Percentiles rank a stretch among this genome's conserved stretches.
Conservation (phyloP, 2,329 filamentous ascomycete genomes). For the Fonsecaea pedrosoi region DNA sequence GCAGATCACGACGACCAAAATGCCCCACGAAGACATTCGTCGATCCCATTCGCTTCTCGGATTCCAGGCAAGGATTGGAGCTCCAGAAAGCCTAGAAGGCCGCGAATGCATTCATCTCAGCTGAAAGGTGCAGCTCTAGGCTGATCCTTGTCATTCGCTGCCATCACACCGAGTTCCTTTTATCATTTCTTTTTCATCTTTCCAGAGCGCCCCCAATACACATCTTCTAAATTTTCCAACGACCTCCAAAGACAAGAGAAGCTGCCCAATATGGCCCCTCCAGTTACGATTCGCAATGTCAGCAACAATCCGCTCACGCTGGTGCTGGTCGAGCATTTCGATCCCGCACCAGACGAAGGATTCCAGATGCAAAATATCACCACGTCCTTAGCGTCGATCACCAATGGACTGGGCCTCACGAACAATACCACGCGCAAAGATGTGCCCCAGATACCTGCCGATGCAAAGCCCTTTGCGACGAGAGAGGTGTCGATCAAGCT, state of each 20-base stretch:
- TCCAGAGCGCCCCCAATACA: constrained; percentile 1
- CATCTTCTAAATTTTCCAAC: constrained; percentile 9
- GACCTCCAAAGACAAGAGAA: constrained; percentile 4
- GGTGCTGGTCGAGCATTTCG: constrained; percentile 75
- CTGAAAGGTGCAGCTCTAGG: constrained; percentile 17
- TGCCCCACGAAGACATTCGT: constrained; percentile 6
- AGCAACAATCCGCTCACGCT: constrained; percentile 76
- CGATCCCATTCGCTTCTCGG: constrained; percentile 6
- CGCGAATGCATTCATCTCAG: constrained; percentile 1
- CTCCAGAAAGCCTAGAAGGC: background rate
- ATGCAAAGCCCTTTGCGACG: constrained; percentile 66
- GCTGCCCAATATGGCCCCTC: constrained; percentile 47
- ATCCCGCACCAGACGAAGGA: constrained; percentile 49
- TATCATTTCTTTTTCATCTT: constrained; percentile 5
- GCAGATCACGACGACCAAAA: background rate
- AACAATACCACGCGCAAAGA: constrained; percentile 52
- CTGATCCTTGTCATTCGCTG: constrained; percentile 7
- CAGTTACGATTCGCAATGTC: constrained; percentile 80
- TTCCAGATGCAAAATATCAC: constrained; percentile 43
- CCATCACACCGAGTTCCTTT: background rate
- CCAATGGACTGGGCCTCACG: constrained; percentile 56
- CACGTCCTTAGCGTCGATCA: constrained; percentile 50
- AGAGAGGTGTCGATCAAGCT: constrained; percentile 69
- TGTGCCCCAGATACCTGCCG: constrained; percentile 56
- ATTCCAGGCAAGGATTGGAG: background rate